A percentile compares a stretch with the other conserved stretches of the same genome.
Conservation (phyloP, 331 rosid species). For the Acacia concinna region DNA sequence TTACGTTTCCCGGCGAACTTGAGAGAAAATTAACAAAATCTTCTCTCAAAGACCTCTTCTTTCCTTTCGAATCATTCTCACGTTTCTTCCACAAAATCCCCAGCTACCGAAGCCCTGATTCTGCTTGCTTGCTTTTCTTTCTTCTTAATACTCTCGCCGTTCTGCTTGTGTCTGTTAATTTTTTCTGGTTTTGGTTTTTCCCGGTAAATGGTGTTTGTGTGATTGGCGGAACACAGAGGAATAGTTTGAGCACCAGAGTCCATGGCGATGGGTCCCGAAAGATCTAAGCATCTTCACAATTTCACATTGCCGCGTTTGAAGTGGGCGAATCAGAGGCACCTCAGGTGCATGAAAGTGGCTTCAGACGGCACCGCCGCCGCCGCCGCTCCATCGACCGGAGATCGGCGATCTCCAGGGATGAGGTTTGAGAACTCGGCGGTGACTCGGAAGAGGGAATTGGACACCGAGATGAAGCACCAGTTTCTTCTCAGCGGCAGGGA, state of each 20-base stretch:
- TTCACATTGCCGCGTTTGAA: slow-evolving; percentile 75
- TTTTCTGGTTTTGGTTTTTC: neutral
- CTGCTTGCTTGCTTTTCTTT: neutral
- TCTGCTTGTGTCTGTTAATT: no score
- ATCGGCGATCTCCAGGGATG: slow-evolving; percentile 45
- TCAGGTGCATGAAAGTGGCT: slow-evolving; percentile 66
- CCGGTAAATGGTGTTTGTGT: slow-evolving; percentile 57
- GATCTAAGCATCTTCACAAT: slow-evolving; percentile 87
- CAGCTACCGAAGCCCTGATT: slow-evolving; percentile 40
- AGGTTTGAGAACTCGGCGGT: slow-evolving; percentile 40
- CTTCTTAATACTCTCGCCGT: neutral
- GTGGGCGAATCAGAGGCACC: slow-evolving; percentile 88
- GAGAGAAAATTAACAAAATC: neutral
- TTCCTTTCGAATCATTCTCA: neutral
- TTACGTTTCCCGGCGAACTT: slow-evolving; percentile 59
- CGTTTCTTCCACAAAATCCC: slow-evolving; percentile 2
- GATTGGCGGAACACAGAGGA: slow-evolving; percentile 35
- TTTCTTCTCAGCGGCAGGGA: slow-evolving; percentile 35
- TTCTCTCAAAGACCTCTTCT: slow-evolving; percentile 10
- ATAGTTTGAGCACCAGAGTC: slow-evolving; percentile 20
- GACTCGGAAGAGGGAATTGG: slow-evolving; percentile 39
- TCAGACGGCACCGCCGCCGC: slow-evolving; percentile 15
- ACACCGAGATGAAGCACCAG: slow-evolving; percentile 29
- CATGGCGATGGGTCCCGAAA: slow-evolving; percentile 76
- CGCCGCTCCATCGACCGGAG: neutral